Percentiles rank a stretch among this genome's conserved stretches.
These are phyloP conservation scores for Triticum timopheevii DNA, from an alignment of 176 grass and related monocot species.

Conservation along the genomic window DNA sequence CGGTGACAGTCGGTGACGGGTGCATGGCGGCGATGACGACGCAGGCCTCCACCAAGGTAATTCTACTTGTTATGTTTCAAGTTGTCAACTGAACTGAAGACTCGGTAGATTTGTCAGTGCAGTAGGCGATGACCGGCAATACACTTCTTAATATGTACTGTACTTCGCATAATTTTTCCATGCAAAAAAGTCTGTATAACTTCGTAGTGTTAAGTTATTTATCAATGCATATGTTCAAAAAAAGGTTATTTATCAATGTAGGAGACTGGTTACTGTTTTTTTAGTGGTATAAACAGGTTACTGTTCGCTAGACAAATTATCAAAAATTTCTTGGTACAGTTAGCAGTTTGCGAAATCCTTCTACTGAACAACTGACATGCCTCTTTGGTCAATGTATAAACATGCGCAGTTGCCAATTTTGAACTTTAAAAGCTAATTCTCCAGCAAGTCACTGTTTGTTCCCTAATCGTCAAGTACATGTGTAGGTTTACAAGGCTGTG, in stretches of 20 bases:
- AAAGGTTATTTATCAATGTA: not conserved
- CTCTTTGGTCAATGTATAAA: not conserved
- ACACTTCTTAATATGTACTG: not conserved
- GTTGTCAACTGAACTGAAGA: not conserved
- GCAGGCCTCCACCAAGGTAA: constrained; percentile 91
- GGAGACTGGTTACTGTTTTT: not conserved
- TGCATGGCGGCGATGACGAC: constrained; percentile 81
- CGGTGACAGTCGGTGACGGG: constrained; percentile 57
- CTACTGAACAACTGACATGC: not conserved
- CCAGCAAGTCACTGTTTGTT: not conserved
- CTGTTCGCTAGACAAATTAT: not conserved
- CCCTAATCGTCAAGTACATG: constrained; percentile 15
- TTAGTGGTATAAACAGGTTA: not conserved
- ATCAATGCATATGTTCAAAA: not conserved
- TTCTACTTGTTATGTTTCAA: not conserved
- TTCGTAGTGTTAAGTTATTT: not conserved
- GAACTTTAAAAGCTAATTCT: not conserved
- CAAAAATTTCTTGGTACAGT: not conserved
- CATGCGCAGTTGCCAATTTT: not conserved
- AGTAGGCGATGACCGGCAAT: not conserved
- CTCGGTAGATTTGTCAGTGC: not conserved
- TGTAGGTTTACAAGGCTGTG: constrained; percentile 86
- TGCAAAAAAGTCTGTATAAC: not conserved
- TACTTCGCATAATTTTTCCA: too few relatives aligned
- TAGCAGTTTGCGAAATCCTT: not conserved